phyloP scores from a whole-genome alignment of 257 asterid genomes.

The Linderniella brevidens region DNA sequence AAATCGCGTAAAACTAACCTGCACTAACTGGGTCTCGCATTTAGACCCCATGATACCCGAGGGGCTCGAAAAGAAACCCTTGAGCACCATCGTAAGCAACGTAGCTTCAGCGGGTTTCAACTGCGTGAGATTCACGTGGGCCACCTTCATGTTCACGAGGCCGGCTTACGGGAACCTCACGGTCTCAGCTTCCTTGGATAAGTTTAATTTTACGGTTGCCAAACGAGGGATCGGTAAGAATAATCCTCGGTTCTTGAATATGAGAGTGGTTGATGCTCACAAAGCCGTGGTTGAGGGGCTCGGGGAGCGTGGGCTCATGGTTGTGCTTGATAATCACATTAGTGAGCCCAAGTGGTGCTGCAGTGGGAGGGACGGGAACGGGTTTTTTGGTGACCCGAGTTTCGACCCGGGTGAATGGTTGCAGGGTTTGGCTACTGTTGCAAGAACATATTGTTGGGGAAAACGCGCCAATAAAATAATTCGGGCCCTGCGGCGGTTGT shows the following conservation, averaged over 20 bases:
- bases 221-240: slow-evolving; percentile 22
- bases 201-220: slow-evolving; percentile 22
- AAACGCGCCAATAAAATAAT: too few species aligned
- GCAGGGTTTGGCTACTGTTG: slow-evolving; percentile 28
- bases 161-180: slow-evolving; percentile 20
- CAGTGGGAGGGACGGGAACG: slow-evolving; percentile 34
- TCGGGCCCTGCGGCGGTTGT: too few species aligned
- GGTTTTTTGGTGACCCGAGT: slow-evolving; percentile 47
- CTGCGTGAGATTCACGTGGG: slow-evolving; percentile 63
- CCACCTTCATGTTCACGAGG: slow-evolving; percentile 49
- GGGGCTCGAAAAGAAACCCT: slow-evolving; percentile 44
- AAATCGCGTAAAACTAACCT: slow-evolving; percentile 36
- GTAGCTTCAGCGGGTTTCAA: slow-evolving; percentile 34
- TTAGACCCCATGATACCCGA: slow-evolving; percentile 44
- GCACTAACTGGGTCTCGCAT: slow-evolving; percentile 50
- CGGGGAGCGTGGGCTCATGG: slow-evolving; percentile 32
- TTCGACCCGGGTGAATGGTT: slow-evolving; percentile 52
- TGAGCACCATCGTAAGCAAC: slow-evolving; percentile 13
- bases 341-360: slow-evolving; percentile 70
- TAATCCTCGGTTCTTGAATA: slow-evolving; percentile 26
- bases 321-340: slow-evolving; percentile 55
- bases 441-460: too few species aligned
- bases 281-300: slow-evolving; percentile 36
- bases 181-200: slow-evolving; percentile 25
- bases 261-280: slow-evolving; percentile 28